Conservation (phyloP, 106 monocot species). For the Dactylorhiza incarnata region DNA sequence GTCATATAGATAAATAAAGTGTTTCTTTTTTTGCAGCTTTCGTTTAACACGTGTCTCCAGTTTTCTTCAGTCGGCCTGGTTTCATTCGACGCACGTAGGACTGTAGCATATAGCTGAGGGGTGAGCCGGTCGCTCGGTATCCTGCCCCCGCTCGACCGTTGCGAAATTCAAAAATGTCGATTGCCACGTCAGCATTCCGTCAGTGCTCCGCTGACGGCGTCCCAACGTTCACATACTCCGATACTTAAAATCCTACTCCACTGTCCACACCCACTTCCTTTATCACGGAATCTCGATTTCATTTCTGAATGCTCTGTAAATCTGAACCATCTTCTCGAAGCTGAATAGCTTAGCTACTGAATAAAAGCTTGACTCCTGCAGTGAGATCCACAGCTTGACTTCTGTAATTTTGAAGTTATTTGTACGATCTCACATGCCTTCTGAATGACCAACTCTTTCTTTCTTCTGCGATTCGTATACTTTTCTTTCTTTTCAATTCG, state of each 20-base stretch:
- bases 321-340: not conserved
- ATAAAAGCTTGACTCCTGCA: not conserved
- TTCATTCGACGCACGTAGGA: too few relatives aligned
- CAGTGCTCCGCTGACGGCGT: too few relatives aligned
- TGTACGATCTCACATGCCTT: not conserved
- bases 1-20: too few relatives aligned
- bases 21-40: too few relatives aligned
- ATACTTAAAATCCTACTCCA: not conserved
- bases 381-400: not conserved
- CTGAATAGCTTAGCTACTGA: not conserved
- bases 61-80: not conserved
- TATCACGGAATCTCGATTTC: not conserved
- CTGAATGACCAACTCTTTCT: not conserved
- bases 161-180: not conserved
- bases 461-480: not conserved
- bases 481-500: not conserved
- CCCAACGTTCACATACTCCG: conserved; percentile 1
- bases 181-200: not conserved
- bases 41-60: not conserved
- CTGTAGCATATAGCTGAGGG: not conserved
- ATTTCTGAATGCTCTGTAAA: not conserved
- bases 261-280: not conserved
- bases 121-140: not conserved
- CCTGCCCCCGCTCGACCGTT: not conserved
- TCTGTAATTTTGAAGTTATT: not conserved